Evolutionary conservation across 768 basidiomycete species (phyloP), one percentile per base, ranked within the genome.

Genomic region (Hypsizygus marmoreus): DNA sequence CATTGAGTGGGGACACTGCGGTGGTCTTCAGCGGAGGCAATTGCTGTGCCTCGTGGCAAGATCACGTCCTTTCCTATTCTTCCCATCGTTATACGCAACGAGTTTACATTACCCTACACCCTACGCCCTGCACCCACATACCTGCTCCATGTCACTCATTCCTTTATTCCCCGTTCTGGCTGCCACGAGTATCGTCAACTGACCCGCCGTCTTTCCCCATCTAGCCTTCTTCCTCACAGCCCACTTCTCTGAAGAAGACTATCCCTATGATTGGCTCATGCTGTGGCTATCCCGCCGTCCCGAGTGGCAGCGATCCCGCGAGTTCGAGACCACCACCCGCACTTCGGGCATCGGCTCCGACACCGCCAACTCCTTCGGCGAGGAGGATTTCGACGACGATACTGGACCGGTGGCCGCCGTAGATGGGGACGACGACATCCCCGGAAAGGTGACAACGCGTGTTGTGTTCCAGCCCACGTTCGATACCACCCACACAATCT

Each of bases 201-300:
- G 55, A 58, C 53, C 48, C 26, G 10, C 37, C 47, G 49, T 25
- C 40, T 51, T 55, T 47, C 50, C 50, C 50, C 54, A 54, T 58
- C 10, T 62, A 86, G 85, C 86, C 0, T 88, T 88, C 76, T 92
- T 91, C 81, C 80, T 92, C 40, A 92, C 90, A 12, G 90, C 90
- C 7, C 87, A 91, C 66, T 92, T 92, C 72, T 86, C 82, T 53
- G 90, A 92, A 68, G 90, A 92, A 65, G 90, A 92, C 61, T 88
- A 88, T 53, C 90, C 89, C 3, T 92, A 91, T 56, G 89, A 92
- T 67, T 92, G 89, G 89, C 76, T 92, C 41, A 91, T 91, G 87
- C 76, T 91, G 24, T 92, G 89, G 89, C 80, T 92, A 38, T 88
- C 88, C 32, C 83, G 88, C 40, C 78, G 87, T 19, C 72, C 89